Evolutionary conservation across 2,329 filamentous ascomycete species (phyloP), one percentile per base, ranked within the genome.

Genomic region (Verticillium dahliae): DNA sequence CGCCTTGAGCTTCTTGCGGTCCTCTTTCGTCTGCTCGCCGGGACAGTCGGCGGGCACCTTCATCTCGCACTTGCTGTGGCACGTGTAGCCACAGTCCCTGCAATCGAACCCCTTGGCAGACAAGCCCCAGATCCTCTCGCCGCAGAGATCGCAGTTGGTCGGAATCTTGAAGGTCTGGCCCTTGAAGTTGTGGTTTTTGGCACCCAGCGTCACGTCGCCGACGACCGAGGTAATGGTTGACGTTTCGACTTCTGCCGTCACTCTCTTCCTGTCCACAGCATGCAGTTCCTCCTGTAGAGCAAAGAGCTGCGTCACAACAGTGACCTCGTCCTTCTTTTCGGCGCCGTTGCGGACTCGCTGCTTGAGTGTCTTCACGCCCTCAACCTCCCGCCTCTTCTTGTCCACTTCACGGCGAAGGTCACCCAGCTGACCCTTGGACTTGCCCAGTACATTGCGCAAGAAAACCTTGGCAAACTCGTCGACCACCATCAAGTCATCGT

Each of bases 141-240:
- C 93, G 69, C 95, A 99, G 13, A 97, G 83, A 74, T 99, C 95
- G 77, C 95, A 99, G 73, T 98, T 98, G 4, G 95, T 99, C 0
- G 96, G 96, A 63, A 99, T 97, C 75, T 98, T 98, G 82, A 98
- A 99, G 0, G 95, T 98, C 72, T 98, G 92, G n/a, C 91, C 88
- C 76, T 96, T 97, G 83, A 99, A 99, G 71, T 96, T 95, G 79
- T 99, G 95, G 70, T 93, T 97, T 73, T 92, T 92, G 11, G 93
- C 93, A 18, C 94, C 94, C 22, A 97, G 80, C 1, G 93, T 97
- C 60, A 99, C 85, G 72, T 99, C 95, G 39, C 95, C 95, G 2
- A 97, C 94, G 0, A 88, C 90, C 10, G 88, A 81, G n/a, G 92
- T 94, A 71, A 99, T 96, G 2, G 93, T 97, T 1, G 90, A 89